Percentiles rank a stretch among this genome's conserved stretches.
These are phyloP conservation scores for Pharnaceum exiguum DNA, from an alignment of 148 eudicot species.

Conservation along the genomic window DNA sequence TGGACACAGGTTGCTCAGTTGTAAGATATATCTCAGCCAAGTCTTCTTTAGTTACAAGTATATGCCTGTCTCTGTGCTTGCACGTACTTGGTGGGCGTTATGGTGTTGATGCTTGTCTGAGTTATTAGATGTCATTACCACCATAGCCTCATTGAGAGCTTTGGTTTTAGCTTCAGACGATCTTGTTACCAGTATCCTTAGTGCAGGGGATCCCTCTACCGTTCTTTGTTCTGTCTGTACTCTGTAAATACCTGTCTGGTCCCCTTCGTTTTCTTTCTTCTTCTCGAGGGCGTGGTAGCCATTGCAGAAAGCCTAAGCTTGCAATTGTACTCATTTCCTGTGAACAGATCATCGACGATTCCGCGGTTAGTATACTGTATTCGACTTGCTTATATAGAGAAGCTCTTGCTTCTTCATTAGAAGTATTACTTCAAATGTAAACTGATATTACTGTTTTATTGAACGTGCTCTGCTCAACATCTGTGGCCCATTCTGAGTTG, in stretches of 20 bases:
- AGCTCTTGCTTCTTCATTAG: too few species aligned
- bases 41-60: conserved; percentile 47
- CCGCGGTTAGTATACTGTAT: background rate
- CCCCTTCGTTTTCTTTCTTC: too few species aligned
- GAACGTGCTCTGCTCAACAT: too few species aligned
- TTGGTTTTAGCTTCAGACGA: background rate
- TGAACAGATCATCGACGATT: background rate
- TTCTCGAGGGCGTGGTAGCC: too few species aligned
- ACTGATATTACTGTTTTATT: too few species aligned
- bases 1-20: conserved; percentile 44
- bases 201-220: background rate
- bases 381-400: too few species aligned
- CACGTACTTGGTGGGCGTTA: conserved; percentile 53
- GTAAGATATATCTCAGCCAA: conserved; percentile 44
- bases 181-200: background rate
- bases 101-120: conserved; percentile 59
- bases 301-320: background rate
- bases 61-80: conserved; percentile 71
- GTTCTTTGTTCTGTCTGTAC: background rate
- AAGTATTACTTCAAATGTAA: too few species aligned
- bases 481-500: too few species aligned
- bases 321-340: conserved; percentile 2
- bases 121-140: background rate
- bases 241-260: conserved; percentile 7
- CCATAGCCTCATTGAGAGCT: background rate